Evolutionary conservation across 495 filamentous ascomycete species (phyloP).

Genomic region (Margaritispora aquatica): DNA sequence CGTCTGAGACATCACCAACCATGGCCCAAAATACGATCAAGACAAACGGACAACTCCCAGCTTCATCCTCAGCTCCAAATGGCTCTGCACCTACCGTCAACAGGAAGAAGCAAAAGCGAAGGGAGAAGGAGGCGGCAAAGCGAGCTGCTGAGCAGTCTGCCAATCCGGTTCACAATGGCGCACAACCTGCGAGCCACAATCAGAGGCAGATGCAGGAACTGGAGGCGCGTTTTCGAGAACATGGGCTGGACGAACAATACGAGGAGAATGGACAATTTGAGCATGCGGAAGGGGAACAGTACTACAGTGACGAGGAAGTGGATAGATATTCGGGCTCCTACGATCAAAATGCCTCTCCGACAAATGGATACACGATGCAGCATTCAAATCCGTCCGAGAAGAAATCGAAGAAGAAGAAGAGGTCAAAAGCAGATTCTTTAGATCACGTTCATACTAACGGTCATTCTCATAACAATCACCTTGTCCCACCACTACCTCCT

Average conservation of each 20-base stretch:
- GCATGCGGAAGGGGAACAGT: constrained; percentile 32
- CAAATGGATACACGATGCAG: constrained; percentile 22
- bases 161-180: constrained; percentile 11
- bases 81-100: constrained; percentile 49
- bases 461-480: constrained; percentile 19
- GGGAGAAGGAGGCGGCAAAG: constrained; percentile 68
- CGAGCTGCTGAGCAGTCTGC: constrained; percentile 48
- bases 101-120: constrained; percentile 87
- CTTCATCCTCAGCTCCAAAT: constrained; percentile 15
- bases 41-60: constrained; percentile 20
- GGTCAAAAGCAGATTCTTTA: constrained; percentile 1
- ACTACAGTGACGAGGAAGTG: constrained; percentile 39
- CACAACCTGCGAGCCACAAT: constrained; percentile 5
- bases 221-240: constrained; percentile 21
- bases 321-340: constrained; percentile 39
- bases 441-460: constrained; percentile 22
- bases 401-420: constrained; percentile 59
- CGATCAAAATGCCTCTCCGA: constrained; percentile 20
- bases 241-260: constrained; percentile 17
- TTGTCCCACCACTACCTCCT: constrained; percentile 17
- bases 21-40: constrained; percentile 33
- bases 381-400: constrained; percentile 43
- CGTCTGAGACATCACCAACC: constrained; percentile 36
- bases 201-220: constrained; percentile 21
- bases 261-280: constrained; percentile 22